Conservation (phyloP, 2,329 filamentous ascomycete genomes). For the Epichloe coenophiala region DNA sequence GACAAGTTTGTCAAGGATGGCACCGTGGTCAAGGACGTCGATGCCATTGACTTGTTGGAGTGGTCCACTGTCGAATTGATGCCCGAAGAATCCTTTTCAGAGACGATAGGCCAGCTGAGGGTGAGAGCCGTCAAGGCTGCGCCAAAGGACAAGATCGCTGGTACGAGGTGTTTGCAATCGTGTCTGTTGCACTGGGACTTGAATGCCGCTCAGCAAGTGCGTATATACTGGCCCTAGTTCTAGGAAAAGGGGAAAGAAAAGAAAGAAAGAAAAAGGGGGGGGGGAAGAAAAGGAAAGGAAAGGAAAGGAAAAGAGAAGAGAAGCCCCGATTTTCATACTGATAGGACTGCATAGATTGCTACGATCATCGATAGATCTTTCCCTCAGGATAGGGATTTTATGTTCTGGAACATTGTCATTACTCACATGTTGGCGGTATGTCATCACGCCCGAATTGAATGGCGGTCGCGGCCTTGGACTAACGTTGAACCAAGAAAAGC, state of each 20-base stretch:
- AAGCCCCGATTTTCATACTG: no score
- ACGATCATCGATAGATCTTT: slow-evolving; percentile 38
- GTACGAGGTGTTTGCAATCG: slow-evolving; percentile 33
- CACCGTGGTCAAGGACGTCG: slow-evolving; percentile 32
- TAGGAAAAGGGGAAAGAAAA: background rate
- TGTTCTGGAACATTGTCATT: slow-evolving; percentile 42
- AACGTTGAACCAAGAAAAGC: slow-evolving; percentile 23
- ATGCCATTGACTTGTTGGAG: slow-evolving; percentile 40
- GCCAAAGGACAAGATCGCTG: slow-evolving; percentile 30
- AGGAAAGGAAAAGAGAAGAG: no score
- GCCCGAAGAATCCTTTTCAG: slow-evolving; percentile 26
- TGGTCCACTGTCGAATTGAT: slow-evolving; percentile 33
- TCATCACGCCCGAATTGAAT: background rate
- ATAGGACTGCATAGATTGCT: slow-evolving; percentile 30
- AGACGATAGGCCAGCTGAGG: slow-evolving; percentile 36
- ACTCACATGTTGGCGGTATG: slow-evolving; percentile 40
- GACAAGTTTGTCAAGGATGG: slow-evolving; percentile 33
- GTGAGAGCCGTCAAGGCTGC: slow-evolving; percentile 37
- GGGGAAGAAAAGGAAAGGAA: background rate
- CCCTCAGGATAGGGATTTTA: slow-evolving; percentile 30
- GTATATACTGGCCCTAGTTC: background rate
- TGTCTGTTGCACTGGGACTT: slow-evolving; percentile 43
- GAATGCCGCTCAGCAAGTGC: slow-evolving; percentile 41
- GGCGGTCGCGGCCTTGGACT: background rate
- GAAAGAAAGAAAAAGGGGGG: no score